Conservation (phyloP, 148 eudicot genomes). For the Amaranthus hypochondriacus region DNA sequence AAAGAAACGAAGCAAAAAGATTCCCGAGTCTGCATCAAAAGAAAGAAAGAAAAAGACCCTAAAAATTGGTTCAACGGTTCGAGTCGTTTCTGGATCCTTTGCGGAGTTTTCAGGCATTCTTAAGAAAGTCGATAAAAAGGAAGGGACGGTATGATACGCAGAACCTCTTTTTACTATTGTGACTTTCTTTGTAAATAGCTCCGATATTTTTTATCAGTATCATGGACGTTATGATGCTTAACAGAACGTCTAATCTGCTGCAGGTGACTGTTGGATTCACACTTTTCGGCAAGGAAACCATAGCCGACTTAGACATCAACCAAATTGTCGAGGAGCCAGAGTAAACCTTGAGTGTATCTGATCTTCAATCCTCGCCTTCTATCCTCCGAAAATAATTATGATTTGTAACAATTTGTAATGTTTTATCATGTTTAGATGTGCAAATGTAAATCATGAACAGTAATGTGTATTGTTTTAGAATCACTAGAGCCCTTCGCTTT, state of each 20-base stretch:
- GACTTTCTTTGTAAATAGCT: too few species aligned
- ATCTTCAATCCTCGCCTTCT: background rate
- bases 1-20: constrained; percentile 37
- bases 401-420: background rate
- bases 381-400: background rate
- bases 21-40: constrained; percentile 27
- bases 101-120: constrained; percentile 80
- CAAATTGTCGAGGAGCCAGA: constrained; percentile 45
- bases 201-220: background rate
- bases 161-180: too few species aligned
- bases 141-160: constrained; percentile 43
- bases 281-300: constrained; percentile 80
- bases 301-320: constrained; percentile 61
- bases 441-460: background rate
- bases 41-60: constrained; percentile 33
- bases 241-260: constrained; percentile 15
- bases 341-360: constrained; percentile 10
- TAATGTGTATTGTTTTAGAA: background rate
- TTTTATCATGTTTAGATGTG: background rate
- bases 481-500: background rate
- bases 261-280: constrained; percentile 88
- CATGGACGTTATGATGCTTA: background rate
- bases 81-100: constrained; percentile 78
- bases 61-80: constrained; percentile 58
- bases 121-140: constrained; percentile 62